Evolutionary conservation across 306 rosid species (phyloP), one percentile per base, ranked within the genome.

Genomic region (Cucumis melo): DNA sequence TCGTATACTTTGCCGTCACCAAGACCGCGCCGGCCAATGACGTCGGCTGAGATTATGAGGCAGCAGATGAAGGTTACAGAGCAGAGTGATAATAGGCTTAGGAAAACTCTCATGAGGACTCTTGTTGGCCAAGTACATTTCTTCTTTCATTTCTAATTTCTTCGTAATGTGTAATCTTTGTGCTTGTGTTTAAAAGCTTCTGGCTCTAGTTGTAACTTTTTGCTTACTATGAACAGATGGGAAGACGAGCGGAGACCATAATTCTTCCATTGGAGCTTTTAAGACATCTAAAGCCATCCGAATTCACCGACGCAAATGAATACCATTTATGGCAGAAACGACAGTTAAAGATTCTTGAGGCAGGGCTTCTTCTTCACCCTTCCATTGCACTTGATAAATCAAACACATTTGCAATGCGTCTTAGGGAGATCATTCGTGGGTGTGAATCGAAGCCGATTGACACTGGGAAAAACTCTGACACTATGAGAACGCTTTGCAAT

Each of bases 41-140:
- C 99, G 10, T 94, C 99, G 1, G 99, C 99, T 0, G 99, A 94
- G 90, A 94, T 94, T 81, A 92, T 94, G 99, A 88, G 98, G 77
- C 98, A 92, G 27, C 98, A 94, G 58, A 94, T 94, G 99, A 86
- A 79, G 75, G 96, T 94, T 42, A 87, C 96, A 6, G 99, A 94
- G 83, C 96, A 88, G 77, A 90, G 93, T 56, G 98, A 94, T 78
- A 85, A 83, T 67, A 89, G 98, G 46, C 79, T 94, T 0, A 78
- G 99, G 76, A 94, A 92, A 86, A 90, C 96, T 20, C 85, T 94
- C 66, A 89, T 82, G 88, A 88, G 99, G 78, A 89, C 92, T 51
- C 89, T 94, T 6, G 90, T 92, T n/a, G 99, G 99, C 87, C 98
- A 92, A 84, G 99, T 94, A 90, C 36, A 89, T 83, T 5, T 58